These are phyloP conservation scores for Malus fusca DNA, from an alignment of 306 rosid genomes.

Conservation along the genomic window DNA sequence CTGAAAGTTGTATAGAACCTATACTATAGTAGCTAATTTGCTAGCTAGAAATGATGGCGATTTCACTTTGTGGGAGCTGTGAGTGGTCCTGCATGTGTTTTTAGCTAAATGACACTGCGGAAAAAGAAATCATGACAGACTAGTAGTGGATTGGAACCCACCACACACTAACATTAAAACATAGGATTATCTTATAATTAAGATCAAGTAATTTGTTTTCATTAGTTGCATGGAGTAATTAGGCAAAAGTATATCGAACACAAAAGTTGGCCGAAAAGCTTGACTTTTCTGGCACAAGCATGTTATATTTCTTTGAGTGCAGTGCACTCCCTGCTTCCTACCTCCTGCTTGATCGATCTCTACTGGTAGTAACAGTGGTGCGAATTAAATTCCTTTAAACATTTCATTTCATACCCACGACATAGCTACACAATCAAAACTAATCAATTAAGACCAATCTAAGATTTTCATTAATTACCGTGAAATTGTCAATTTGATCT, in stretches of 20 bases:
- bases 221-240: constrained; percentile 34
- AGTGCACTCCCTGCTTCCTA: constrained; percentile 54
- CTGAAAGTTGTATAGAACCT: not conserved
- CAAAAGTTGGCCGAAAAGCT: constrained; percentile 83
- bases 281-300: constrained; percentile 85
- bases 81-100: constrained; percentile 42
- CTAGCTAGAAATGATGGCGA: not conserved
- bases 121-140: constrained; percentile 31
- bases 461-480: too few relatives aligned
- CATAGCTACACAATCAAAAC: not conserved
- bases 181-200: not conserved
- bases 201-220: not conserved
- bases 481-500: too few relatives aligned
- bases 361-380: not conserved
- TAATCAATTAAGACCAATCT: too few relatives aligned
- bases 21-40: not conserved
- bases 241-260: constrained; percentile 30
- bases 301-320: constrained; percentile 81
- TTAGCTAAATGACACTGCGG: constrained; percentile 1
- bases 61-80: not conserved
- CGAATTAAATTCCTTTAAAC: not conserved
- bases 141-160: constrained; percentile 28
- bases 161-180: constrained; percentile 20
- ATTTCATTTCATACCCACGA: not conserved
- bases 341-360: not conserved